A percentile compares a stretch with the other conserved stretches of the same genome.
phyloP scores from a whole-genome alignment of 148 eudicot species.

The Fagopyrum homotropicum region DNA sequence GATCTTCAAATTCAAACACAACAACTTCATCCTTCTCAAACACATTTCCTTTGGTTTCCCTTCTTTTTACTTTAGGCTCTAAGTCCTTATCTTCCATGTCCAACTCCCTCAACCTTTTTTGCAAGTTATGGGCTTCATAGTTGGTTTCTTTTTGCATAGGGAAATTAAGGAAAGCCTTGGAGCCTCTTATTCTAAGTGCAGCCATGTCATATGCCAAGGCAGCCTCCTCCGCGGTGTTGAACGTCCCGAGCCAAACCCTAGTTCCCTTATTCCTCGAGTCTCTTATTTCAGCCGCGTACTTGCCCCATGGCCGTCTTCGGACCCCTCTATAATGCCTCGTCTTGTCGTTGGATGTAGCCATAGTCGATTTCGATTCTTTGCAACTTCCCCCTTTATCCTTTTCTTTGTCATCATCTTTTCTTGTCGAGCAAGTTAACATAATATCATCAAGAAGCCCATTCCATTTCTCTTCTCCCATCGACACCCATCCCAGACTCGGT shows the following conservation, averaged over 20 bases:
- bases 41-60: not conserved
- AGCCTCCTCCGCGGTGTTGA: slow-evolving; percentile 70
- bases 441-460: slow-evolving; percentile 41
- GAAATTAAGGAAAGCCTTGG: slow-evolving; percentile 59
- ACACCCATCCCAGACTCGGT: slow-evolving; percentile 70
- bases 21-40: not conserved
- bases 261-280: slow-evolving; percentile 69
- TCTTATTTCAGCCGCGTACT: slow-evolving; percentile 79
- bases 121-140: not conserved
- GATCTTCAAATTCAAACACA: slow-evolving; percentile 60
- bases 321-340: slow-evolving; percentile 64
- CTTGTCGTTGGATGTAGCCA: not conserved
- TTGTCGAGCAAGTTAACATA: slow-evolving; percentile 7
- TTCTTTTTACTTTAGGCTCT: not conserved
- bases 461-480: slow-evolving; percentile 73
- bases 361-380: not conserved
- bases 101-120: not conserved
- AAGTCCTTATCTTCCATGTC: not conserved
- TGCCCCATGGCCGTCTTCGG: slow-evolving; percentile 83
- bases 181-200: slow-evolving; percentile 66
- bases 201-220: slow-evolving; percentile 90
- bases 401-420: not conserved
- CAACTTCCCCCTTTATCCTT: not conserved
- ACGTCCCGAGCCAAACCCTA: slow-evolving; percentile 80
- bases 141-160: slow-evolving; percentile 13